These are phyloP conservation scores for Nannochloropsis gaditana DNA, from an alignment of 108 stramenopile species.

Conservation along the genomic window DNA sequence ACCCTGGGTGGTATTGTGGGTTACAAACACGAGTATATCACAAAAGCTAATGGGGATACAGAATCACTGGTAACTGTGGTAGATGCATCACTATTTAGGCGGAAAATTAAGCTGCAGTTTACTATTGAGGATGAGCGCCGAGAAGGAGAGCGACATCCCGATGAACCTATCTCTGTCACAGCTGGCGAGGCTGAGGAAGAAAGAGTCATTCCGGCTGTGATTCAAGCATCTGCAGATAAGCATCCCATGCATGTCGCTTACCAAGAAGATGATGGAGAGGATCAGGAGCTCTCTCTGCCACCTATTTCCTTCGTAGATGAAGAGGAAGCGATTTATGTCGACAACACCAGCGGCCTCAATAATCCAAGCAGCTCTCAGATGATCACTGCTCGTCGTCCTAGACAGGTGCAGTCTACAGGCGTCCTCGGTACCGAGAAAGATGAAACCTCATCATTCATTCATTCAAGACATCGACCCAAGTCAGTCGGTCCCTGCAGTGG, in stretches of 20 bases:
- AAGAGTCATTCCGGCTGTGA: not conserved
- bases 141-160: not conserved
- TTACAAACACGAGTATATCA: not conserved
- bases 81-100: not conserved
- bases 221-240: not conserved
- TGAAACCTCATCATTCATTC: not conserved
- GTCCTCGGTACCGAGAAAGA: not conserved
- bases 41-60: not conserved
- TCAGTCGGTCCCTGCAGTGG: not conserved
- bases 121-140: not conserved
- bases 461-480: not conserved
- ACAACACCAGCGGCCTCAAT: not conserved
- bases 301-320: not conserved
- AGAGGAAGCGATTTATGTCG: not conserved
- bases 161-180: not conserved
- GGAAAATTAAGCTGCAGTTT: constrained; percentile 6
- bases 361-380: not conserved
- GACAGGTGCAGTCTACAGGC: not conserved
- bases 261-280: not conserved
- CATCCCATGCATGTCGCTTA: not conserved
- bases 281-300: not conserved
- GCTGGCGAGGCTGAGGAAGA: not conserved
- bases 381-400: not conserved
- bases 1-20: not conserved
- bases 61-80: not conserved